Evolutionary conservation across 208 protist species (phyloP), one percentile per base, ranked within the genome.

Genomic region (Trypanosoma cruzi): DNA sequence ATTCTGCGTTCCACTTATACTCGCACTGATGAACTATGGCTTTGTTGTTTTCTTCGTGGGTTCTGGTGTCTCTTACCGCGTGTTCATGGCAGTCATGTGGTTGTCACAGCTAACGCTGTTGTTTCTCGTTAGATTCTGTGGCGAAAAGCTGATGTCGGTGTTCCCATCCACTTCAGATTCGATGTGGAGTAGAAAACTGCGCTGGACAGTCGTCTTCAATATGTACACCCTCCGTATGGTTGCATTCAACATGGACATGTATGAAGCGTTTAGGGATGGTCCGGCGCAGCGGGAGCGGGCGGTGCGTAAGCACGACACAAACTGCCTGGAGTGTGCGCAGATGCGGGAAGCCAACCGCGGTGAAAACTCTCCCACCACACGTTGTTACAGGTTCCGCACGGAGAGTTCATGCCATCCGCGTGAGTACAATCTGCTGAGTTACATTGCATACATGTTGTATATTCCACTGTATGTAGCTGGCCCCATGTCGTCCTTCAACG

Each of bases 401-500:
- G 82, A 83, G 71, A 87, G 61, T 65, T 56, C 85, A 34, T 75
- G 81, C 31, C 55, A 78, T 29, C 16, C 46, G 14, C 29, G 52
- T 22, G 75, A 95, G 29, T 98, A 96, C 79, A 84, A 71, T 63
- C 59, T 98, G 2, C 14, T 88, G 3, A 64, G 86, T 58, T 97
- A 91, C 73, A 54, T 95, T 63, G 88, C 85, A 24, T 98, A 97
- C 57, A 63, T 95, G 24, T 80, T 94, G 48, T 98, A 97, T 75
- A 61, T 81, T 2, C 96, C 96, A 40, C 72, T 97, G 14, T 98
- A 95, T 65, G 75, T 97, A 52, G 89, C 81, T 2, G 96, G 96
- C 4, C 96, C 96, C 22, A 94, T 98, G 63, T 83, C 76, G 26
- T 84, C 89, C 26, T 98, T 90, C 75, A 96, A 96, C 63, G 90